Evolutionary conservation across 106 monocot species (phyloP), one percentile per base, ranked within the genome.

Genomic region (Platanthera guangdongensis): DNA sequence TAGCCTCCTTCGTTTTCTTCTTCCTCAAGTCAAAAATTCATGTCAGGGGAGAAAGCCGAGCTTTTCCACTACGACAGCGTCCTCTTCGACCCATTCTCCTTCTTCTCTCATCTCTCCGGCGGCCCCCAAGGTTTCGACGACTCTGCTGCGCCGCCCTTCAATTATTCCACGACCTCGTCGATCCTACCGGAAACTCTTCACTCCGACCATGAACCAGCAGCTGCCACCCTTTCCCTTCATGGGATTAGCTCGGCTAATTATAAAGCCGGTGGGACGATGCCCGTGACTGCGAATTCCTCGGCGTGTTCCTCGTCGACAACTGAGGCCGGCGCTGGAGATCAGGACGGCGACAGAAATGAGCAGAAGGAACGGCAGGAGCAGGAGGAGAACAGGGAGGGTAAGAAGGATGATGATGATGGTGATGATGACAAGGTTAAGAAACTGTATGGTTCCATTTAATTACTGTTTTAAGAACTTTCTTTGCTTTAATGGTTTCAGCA

Each of bases 251-350:
- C 57, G 10, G 78, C 28, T n/a, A 39, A 39, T 39, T 71, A 28
- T 0, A 52, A 65, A 8, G 78, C 72, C 8, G 86, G 75, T 0
- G 74, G 78, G 15, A 59, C 73, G 9, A 80, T 74, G 32, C 83
- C 83, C 4, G 52, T 74, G 32, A 89, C 94, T n/a, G 83, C 94
- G 0, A 94, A 91, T 65, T 91, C 94, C 7, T 94, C 94, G 10
- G 72, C 82, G 14, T 94, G 90, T 8, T 90, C 83, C 4, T 91
- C 91, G 12, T 94, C 94, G 1, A 83, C n/a, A n/a, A n/a, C 79
- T 7, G 94, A 94, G 83, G 88, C 83, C 0, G 25, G 25, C 25
- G 85, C 84, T 7, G 81, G 65, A 12, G 85, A 84, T 5, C 90
- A 88, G 68, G 80, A 82, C 6, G 76, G 77, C 0, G 72, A 45